Base-by-base conservation (phyloP, 495 filamentous ascomycete genomes). In the Penicillium mononematosum region DNA sequence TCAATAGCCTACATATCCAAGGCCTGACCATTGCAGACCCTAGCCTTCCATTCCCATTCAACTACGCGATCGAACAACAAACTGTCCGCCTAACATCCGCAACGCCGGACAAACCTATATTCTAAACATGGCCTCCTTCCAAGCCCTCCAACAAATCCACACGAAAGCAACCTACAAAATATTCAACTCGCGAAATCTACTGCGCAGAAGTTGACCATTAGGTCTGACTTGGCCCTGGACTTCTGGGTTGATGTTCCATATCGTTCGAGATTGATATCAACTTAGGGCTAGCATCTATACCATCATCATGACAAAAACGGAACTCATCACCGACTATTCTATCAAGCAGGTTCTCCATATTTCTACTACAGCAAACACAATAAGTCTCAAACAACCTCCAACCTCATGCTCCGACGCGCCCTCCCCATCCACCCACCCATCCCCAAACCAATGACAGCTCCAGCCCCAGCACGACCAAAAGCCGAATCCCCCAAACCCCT, bases 241-340 rank as follows among this genome's bases (percentile, higher is more conserved):
- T 38, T 16, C 34, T 36, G 34, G 34, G 36, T 10, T 38, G 36
- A n/a, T n/a, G 24, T 25, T 46, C 12, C 7, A 8, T 25, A 16
- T 39, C 14, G 14, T 25, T 46, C 14, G 7, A 9, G 17, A 10
- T 39, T 46, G 20, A 27, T 38, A 46, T 45, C 31, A 14, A 51
- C 1, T 58, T 45, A 58, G 46, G 46, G 52, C 39, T 51, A 45
- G 17, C 17, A 14, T 34, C 31, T 4, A 55, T 46, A 48, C 48
- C 46, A 64, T 61, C 42, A 61, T 58, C 29, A 64, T 61, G 58
- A 58, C 55, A 58, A 16, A 14, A 24, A 25, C 52, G 60, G 60
- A 53, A 63, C 10, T 48, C 5, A 53, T 1, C 20, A 27, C 60
- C 60, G 60, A 17, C 11, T 27, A 44, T 22, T 52, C 24, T 43